Conservation (phyloP, 768 basidiomycete genomes). For the Trametes coccinea region DNA sequence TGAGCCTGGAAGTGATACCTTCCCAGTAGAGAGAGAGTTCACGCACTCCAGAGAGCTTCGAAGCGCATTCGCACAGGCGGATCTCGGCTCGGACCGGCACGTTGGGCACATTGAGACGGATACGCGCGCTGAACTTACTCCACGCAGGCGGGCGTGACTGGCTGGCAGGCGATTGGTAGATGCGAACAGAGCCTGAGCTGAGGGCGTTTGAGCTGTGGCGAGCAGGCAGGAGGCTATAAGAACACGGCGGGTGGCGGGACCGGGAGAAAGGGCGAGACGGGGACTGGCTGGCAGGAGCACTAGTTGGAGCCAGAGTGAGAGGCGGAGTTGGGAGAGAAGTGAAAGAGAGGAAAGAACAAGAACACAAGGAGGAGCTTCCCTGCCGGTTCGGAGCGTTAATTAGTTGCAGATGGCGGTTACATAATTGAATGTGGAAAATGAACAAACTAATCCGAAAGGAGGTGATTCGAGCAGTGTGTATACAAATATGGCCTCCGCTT, state of each 20-base stretch:
- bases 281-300: neutral
- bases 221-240: no score
- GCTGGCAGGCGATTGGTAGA: neutral
- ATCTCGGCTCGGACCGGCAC: slow-evolving; percentile 21
- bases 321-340: neutral
- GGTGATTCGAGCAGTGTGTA: slow-evolving; percentile 19
- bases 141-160: neutral
- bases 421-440: slow-evolving; percentile 18
- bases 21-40: slow-evolving; percentile 6
- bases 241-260: no score
- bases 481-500: slow-evolving; percentile 25
- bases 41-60: neutral
- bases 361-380: slow-evolving; percentile 14
- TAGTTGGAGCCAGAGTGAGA: neutral
- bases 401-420: slow-evolving; percentile 9
- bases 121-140: slow-evolving; percentile 15
- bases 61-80: slow-evolving; percentile 9
- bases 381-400: slow-evolving; percentile 22
- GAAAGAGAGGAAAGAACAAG: neutral
- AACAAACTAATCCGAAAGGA: slow-evolving; percentile 22
- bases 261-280: no score
- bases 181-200: no score
- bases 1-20: slow-evolving; percentile 6
- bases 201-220: no score
- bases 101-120: neutral